Conservation (phyloP, 306 rosid species). For the Herpetospermum pedunculosum region DNA sequence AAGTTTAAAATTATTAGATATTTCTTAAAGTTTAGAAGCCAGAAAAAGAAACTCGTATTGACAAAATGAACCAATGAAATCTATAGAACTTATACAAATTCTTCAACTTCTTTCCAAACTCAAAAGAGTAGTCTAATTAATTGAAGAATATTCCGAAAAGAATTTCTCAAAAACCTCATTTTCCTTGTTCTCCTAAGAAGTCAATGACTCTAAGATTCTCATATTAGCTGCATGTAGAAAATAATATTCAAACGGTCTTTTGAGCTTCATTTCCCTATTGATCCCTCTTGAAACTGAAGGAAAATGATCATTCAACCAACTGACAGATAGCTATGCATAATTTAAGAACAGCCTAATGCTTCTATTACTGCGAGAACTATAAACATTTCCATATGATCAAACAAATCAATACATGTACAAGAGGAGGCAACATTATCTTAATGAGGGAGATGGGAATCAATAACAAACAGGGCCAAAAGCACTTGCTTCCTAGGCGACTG, state of each 20-base stretch:
- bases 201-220: background rate
- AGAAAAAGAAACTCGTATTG: no score
- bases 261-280: background rate
- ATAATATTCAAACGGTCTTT: background rate
- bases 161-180: background rate
- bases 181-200: background rate
- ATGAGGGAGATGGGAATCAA: background rate
- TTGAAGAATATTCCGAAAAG: background rate
- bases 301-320: background rate
- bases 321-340: background rate
- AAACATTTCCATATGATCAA: background rate
- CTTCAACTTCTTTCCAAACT: no score
- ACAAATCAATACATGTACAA: background rate
- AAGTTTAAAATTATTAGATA: no score
- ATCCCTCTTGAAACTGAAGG: background rate
- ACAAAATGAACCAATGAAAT: no score
- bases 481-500: conserved; percentile 23
- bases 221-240: background rate
- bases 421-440: background rate
- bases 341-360: background rate
- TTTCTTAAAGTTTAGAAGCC: no score
- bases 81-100: no score
- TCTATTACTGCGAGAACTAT: background rate
- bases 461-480: background rate
- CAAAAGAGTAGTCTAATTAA: no score